Conservation (phyloP, 2,329 filamentous ascomycete species). For the Fusarium mangiferae region DNA sequence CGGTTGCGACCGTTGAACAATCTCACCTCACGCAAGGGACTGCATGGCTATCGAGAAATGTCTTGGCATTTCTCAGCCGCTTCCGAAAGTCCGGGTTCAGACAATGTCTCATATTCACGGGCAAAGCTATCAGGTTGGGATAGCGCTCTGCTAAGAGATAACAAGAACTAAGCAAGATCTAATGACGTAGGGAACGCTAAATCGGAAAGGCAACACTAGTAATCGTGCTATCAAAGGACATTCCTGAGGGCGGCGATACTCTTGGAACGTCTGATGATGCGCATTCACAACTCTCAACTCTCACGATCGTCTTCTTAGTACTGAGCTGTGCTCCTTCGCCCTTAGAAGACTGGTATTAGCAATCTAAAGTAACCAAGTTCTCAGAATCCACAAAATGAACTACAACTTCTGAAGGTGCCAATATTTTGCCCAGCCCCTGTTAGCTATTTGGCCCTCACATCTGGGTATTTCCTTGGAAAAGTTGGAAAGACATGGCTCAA, state of each 20-base stretch:
- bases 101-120: not conserved
- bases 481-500: not conserved
- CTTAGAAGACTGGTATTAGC: not conserved
- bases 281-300: not conserved
- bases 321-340: not conserved
- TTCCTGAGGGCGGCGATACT: not conserved
- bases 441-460: not conserved
- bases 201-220: not conserved
- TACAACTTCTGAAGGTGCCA: not conserved
- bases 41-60: not conserved
- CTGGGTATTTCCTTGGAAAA: not conserved
- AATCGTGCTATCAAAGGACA: not conserved
- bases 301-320: not conserved
- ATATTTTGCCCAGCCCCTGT: too few relatives aligned
- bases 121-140: not conserved
- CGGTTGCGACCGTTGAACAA: slow-evolving; percentile 13
- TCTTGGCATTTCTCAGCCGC: slow-evolving; percentile 16
- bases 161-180: not conserved
- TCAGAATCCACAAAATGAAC: not conserved
- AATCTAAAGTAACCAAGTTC: not conserved
- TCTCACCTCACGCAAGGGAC: not conserved
- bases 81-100: not conserved
- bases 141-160: not conserved
- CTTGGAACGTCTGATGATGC: not conserved
- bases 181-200: not conserved